Base-by-base conservation (phyloP, 176 grass and related monocot genomes). In the Alopecurus myosuroides region DNA sequence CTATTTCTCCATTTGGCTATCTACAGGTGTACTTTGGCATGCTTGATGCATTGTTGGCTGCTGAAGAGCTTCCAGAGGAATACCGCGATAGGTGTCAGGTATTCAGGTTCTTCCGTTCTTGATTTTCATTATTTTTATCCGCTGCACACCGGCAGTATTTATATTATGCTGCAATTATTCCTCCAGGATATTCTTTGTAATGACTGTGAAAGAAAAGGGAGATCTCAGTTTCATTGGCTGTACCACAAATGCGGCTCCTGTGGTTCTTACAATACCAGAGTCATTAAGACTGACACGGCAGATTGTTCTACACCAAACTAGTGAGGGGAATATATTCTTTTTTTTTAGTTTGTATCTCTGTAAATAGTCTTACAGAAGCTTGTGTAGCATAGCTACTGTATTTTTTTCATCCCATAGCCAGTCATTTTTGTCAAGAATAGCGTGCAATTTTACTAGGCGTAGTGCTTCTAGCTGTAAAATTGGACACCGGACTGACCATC, bases 11-110 rank as follows among this genome's bases (percentile, higher is more conserved):
- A 17, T 66, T 63, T 76, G 18, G 73, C 52, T 81, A 56, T 68
- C 19, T 80, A 74, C 89, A 99, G 97, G 97, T 99, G 19, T 99
- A 99, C 63, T 99, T 99, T 82, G 97, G 97, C 61, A 99, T 99
- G 97, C 91, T 99, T 82, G 97, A 99, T 91, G 94, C 97, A 9
- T 84, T 99, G 86, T 78, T 99, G 75, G 94, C 97, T 85, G 87
- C 97, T 40, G 97, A 99, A 89, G 90, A 89, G 40, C 97, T 99
- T 82, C 97, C 94, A 0, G 97, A 99, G 60, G 97, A 99, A 76
- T 99, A 99, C 71, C 80, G 86, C 1, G 97, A 97, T 68, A 60
- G 94, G 76, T 99, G 94, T 81, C 97, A 99, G 94, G 97, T 99
- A 80, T 69, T 65, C 63, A 68, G 57, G 40, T 64, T 92, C 31